Evolutionary conservation across 345 rosid genomes (phyloP).

Genomic region (Syzygium oleosum): DNA sequence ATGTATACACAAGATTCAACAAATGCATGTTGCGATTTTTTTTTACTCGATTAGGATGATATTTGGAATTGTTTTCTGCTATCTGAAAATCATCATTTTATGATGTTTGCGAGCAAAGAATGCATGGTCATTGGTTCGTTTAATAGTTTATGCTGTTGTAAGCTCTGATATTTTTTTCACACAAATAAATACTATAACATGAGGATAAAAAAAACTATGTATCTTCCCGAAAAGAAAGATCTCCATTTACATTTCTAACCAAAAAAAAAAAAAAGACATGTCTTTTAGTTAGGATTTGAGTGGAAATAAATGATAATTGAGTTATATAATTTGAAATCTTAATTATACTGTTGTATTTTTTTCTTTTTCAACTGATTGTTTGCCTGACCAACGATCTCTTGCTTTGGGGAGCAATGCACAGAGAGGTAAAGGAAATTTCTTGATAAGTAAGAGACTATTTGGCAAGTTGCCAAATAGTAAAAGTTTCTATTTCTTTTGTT

Average conservation of each 20-base stretch:
- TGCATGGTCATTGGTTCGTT: neutral
- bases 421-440: neutral
- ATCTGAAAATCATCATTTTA: neutral
- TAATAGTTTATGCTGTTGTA: neutral
- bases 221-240: neutral
- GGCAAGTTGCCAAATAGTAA: no score
- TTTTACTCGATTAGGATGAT: neutral
- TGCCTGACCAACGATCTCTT: neutral
- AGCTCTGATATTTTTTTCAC: neutral
- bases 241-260: neutral
- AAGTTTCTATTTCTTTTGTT: no score
- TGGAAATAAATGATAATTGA: neutral
- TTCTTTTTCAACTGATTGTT: neutral
- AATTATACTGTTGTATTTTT: neutral
- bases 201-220: neutral
- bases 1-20: neutral
- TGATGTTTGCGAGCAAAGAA: neutral
- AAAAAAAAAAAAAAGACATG: neutral
- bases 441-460: neutral
- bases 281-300: neutral
- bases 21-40: fast-evolving
- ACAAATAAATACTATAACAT: neutral
- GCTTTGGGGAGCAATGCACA: neutral
- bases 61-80: neutral
- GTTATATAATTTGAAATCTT: neutral